A percentile compares a stretch with the other conserved stretches of the same genome.
These are phyloP conservation scores for Suhomyces terraborum DNA, from an alignment of 1,139 yeast species.

Conservation along the genomic window DNA sequence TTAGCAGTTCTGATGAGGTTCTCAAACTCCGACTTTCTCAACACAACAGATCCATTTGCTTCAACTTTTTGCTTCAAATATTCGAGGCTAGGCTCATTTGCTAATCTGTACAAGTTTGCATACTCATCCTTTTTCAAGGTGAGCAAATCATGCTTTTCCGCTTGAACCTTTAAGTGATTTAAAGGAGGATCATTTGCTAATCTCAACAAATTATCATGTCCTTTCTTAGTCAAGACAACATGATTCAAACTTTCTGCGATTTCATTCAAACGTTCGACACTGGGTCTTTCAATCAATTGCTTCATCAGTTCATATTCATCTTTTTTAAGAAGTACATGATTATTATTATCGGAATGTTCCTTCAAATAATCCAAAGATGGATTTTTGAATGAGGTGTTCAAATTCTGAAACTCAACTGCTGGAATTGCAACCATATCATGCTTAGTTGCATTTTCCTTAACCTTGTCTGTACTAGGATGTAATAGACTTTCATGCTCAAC, in stretches of 20 bases:
- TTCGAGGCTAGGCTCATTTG: conserved; percentile 32
- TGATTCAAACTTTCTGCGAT: conserved; percentile 21
- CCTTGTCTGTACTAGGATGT: conserved; percentile 30
- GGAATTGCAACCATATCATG: conserved; percentile 33
- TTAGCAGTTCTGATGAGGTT: conserved; percentile 16
- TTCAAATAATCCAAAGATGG: conserved; percentile 27
- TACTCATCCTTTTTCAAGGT: conserved; percentile 39
- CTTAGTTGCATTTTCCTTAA: conserved; percentile 35
- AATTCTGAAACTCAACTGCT: conserved; percentile 30
- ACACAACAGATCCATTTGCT: conserved; percentile 11
- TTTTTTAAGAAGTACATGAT: conserved; percentile 22
- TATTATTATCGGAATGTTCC: conserved; percentile 17
- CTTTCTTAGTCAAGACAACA: conserved; percentile 19
- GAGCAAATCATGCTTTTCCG: conserved; percentile 38
- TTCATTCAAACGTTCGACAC: conserved; percentile 20
- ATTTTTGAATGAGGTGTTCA: conserved; percentile 30
- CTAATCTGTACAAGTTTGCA: conserved; percentile 36
- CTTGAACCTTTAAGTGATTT: conserved; percentile 37
- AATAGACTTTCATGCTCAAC: conserved; percentile 9
- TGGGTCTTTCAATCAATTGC: conserved; percentile 22
- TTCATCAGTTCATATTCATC: conserved; percentile 17
- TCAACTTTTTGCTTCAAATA: conserved; percentile 20
- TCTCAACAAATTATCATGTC: conserved; percentile 17
- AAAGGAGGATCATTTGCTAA: conserved; percentile 36
- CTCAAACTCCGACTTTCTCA: conserved; percentile 23